Conservation (phyloP, 164 flowering plant genomes). For the Liriodendron chinense region DNA sequence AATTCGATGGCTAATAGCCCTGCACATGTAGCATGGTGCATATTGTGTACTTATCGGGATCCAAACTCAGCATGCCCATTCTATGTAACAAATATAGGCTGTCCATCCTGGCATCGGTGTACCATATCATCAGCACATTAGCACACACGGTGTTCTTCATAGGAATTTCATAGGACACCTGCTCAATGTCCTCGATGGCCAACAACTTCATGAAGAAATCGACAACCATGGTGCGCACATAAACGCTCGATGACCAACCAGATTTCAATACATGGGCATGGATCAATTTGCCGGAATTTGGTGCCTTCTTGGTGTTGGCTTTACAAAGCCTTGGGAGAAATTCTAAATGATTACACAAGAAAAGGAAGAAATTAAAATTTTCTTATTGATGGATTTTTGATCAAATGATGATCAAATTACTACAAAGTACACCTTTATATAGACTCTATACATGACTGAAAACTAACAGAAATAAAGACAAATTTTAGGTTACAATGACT, state of each 20-base stretch:
- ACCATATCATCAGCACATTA: constrained; percentile 67
- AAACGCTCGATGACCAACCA: constrained; percentile 64
- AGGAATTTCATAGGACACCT: constrained; percentile 74
- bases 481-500: too few species aligned
- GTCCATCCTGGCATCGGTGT: constrained; percentile 44
- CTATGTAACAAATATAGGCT: constrained; percentile 37
- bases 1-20: constrained; percentile 47
- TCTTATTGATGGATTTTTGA: too few species aligned
- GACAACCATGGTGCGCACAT: constrained; percentile 59
- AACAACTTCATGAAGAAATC: constrained; percentile 45
- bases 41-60: constrained; percentile 50
- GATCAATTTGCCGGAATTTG: constrained; percentile 38
- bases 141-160: constrained; percentile 62
- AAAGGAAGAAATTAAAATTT: too few species aligned
- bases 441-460: too few species aligned
- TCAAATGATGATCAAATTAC: too few species aligned
- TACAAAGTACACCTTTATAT: too few species aligned
- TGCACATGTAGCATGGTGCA: constrained; percentile 47
- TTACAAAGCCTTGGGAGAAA: too few species aligned
- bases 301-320: constrained; percentile 16
- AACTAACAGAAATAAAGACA: too few species aligned
- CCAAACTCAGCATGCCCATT: constrained; percentile 40
- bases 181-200: constrained; percentile 31
- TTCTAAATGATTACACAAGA: too few species aligned
- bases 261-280: constrained; percentile 46